Evolutionary conservation across 805 yeast genomes (phyloP), one percentile per base, ranked within the genome.

Genomic region (Metschnikowia aberdeeniae): DNA sequence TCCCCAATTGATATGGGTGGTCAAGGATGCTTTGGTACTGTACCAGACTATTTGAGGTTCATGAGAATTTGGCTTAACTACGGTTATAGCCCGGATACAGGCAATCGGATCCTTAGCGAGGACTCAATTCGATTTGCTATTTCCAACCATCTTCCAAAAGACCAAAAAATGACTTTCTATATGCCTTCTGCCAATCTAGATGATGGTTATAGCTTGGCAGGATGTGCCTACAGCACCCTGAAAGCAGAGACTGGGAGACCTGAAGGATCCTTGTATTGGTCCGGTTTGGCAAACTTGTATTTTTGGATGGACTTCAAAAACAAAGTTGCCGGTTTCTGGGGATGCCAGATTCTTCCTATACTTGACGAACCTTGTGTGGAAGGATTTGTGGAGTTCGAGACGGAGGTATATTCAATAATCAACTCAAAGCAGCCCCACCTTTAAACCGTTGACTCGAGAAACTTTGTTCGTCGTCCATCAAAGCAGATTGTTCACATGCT

Each of bases 271-370:
- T 41, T 69, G 11, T 67, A 61, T 46, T 71, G 76, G 76, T 55
- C 65, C 24, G 75, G 75, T 0, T 50, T 68, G 32, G 74, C 67
- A 27, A 70, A 67, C 48, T 59, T 68, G 36, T 67, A 50, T 53
- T 71, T 56, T 47, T 71, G 75, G 74, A 55, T 71, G 14, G 76
- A 71, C 46, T 47, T 61, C 40, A 55, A 70, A 27, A 69, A 67
- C 38, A 58, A 56, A 20, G 50, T 68, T 37, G 75, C 63, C 2
- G 75, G 75, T 0, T 61, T 68, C 36, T 69, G 68, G 66, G 75
- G 62, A 14, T 53, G 67, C 14, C 75, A 69, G 45, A 43, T 69
- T 10, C 55, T 68, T 32, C 76, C 76, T 3, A 52, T 54, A 34
- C 52, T 61, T 47, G 71, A 67, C 26, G 36, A 28, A 12, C 33